Base-by-base conservation (phyloP, 176 grass and related monocot genomes). In the Cenchrus purpureus region DNA sequence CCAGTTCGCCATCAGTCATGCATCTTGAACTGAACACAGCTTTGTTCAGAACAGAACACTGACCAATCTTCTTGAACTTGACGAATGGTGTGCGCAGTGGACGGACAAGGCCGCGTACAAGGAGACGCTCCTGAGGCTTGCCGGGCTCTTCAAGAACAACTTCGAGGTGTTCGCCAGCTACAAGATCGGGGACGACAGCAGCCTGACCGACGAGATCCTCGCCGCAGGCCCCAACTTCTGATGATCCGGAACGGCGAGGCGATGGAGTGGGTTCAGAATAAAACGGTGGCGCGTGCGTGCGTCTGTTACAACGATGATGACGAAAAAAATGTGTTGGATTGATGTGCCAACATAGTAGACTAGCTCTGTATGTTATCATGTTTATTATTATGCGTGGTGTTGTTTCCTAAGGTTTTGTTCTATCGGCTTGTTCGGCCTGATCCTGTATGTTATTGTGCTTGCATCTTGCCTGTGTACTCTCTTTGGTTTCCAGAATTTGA, bases 161-260 rank as follows among this genome's bases (percentile, higher is more conserved):
- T 99, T 99, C 69, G 97, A 94, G 91, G 97, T 99, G 86, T 99
- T 99, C 43, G 83, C 93, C 34, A 96, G 16, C 86, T 91, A 96
- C 71, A 96, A 89, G 88, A 96, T 99, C 17, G 97, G 93, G 11
- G 80, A 91, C 4, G 90, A 91, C 71, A 63, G 88, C 67, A 89
- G 60, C 79, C 90, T 99, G 11, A 96, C 97, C 3, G 91, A 99
- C 45, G 90, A 99, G 85, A 99, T 99, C 88, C 91, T 99, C 71
- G 91, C 91, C 6, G 97, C 97, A 22, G 97, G 97, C 51, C 97
- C 97, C 78, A 96, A 87, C 84, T 89, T 91, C 86, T 99, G 88
- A 99, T 78, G 82, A 84, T 54, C 19, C 65, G 42, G 58, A 79
- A 64, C 22, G n/a, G 66, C 58, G 50, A 62, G 25, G 40, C 16